Conservation (phyloP, 1,284 basidiomycete species). For the Polyporus tsugae region DNA sequence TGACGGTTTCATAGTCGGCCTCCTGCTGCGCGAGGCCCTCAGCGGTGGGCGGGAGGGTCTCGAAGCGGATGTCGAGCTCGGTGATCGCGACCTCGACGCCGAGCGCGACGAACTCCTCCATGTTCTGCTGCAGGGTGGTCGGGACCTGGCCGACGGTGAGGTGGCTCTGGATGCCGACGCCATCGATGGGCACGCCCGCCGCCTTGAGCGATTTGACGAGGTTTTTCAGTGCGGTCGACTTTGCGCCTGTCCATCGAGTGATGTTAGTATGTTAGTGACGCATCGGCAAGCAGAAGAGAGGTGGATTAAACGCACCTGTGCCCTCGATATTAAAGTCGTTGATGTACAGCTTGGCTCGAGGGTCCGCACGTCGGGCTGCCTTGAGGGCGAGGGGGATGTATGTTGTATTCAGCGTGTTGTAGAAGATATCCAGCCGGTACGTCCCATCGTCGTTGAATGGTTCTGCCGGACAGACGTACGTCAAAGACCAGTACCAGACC, state of each 20-base stretch:
- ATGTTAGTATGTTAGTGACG: too few species aligned
- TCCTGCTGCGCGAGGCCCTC: conserved; percentile 59
- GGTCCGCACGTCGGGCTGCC: conserved; percentile 55
- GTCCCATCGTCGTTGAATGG: conserved; percentile 69
- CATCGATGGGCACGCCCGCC: conserved; percentile 61
- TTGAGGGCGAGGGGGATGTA: conserved; percentile 55
- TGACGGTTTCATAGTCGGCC: conserved; percentile 61
- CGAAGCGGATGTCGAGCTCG: conserved; percentile 67
- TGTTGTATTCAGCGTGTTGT: conserved; percentile 50
- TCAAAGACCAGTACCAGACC: background rate
- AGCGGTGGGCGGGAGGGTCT: conserved; percentile 54
- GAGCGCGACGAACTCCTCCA: conserved; percentile 57
- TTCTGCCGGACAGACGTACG: conserved; percentile 39
- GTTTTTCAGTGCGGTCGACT: conserved; percentile 59
- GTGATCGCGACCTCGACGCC: conserved; percentile 68
- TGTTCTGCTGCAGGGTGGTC: conserved; percentile 50
- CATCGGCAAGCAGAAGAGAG: background rate
- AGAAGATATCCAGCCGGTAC: conserved; percentile 55
- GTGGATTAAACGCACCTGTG: conserved; percentile 24
- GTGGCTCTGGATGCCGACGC: conserved; percentile 63
- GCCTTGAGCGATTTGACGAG: conserved; percentile 56
- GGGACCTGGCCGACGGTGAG: conserved; percentile 60
- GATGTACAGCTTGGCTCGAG: conserved; percentile 51
- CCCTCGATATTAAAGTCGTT: conserved; percentile 60
- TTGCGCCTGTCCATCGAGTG: conserved; percentile 55